phyloP scores from a whole-genome alignment of 768 basidiomycete species.

The Harrya chromipes region DNA sequence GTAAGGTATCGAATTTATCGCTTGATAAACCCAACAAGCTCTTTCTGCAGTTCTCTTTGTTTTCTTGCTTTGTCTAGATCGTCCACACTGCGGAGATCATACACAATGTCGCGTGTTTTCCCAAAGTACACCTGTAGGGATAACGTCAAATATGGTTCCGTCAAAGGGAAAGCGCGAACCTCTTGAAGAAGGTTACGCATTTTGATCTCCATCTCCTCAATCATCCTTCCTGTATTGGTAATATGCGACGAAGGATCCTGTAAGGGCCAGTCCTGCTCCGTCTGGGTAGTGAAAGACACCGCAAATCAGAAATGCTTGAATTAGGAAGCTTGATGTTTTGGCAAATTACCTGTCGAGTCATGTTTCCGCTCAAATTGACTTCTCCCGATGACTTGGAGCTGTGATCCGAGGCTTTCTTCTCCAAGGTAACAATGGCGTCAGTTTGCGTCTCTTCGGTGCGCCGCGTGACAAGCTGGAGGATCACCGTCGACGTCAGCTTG shows the following conservation, averaged over 20 bases:
- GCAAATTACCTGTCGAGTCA: constrained; percentile 87
- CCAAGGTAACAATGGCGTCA: constrained; percentile 17
- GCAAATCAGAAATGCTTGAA: constrained; percentile 6
- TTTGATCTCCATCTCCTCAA: constrained; percentile 99
- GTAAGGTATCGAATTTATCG: constrained; percentile 39
- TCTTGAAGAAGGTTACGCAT: constrained; percentile 95
- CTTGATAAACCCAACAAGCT: constrained; percentile 84
- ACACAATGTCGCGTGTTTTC: constrained; percentile 93
- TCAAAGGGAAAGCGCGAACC: constrained; percentile 36
- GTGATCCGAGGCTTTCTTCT: constrained; percentile 40
- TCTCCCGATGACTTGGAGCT: constrained; percentile 66
- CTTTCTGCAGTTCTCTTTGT: constrained; percentile 86
- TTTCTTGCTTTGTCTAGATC: constrained; percentile 79
- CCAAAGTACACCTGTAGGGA: constrained; percentile 82
- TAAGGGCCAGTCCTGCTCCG: constrained; percentile 83
- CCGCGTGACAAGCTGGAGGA: constrained; percentile 82
- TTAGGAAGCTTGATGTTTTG: constrained; percentile 4
- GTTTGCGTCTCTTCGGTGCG: constrained; percentile 29
- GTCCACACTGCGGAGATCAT: constrained; percentile 84
- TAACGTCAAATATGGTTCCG: constrained; percentile 8
- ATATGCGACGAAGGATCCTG: constrained; percentile 84
- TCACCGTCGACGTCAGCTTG: constrained; percentile 95
- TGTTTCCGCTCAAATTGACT: constrained; percentile 87
- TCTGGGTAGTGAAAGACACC: constrained; percentile 40
- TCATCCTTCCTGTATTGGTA: constrained; percentile 89